A percentile compares a stretch with the other conserved stretches of the same genome.
Evolutionary conservation across 2,329 filamentous ascomycete species (phyloP).

Genomic region (Neonectria sp.): DNA sequence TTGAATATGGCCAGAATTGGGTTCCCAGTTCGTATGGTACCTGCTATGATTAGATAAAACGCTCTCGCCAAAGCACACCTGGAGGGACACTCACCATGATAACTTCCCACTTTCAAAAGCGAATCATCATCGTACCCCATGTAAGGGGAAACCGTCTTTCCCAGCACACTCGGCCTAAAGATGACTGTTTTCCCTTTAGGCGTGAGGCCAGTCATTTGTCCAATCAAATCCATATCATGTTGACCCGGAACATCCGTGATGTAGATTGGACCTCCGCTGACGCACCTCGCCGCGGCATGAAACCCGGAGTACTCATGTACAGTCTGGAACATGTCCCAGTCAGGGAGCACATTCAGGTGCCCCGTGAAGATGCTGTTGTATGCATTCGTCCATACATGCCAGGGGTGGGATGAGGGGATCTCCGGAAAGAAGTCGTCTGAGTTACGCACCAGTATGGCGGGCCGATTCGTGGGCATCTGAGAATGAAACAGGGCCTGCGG

Average conservation of each 20-base stretch:
- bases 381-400: slow-evolving; percentile 96
- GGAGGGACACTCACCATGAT: slow-evolving; percentile 72
- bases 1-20: slow-evolving; percentile 91
- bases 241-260: slow-evolving; percentile 92
- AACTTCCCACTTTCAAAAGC: slow-evolving; percentile 84
- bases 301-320: slow-evolving; percentile 80
- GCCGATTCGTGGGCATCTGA: slow-evolving; percentile 83
- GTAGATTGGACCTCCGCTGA: slow-evolving; percentile 93
- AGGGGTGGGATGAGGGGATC: slow-evolving; percentile 84
- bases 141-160: slow-evolving; percentile 82
- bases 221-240: slow-evolving; percentile 82
- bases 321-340: slow-evolving; percentile 83
- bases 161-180: slow-evolving; percentile 82
- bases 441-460: slow-evolving; percentile 83
- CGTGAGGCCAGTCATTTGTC: slow-evolving; percentile 85
- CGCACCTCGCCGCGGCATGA: slow-evolving; percentile 90
- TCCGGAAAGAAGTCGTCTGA: slow-evolving; percentile 95
- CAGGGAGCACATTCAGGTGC: slow-evolving; percentile 88
- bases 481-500: slow-evolving; percentile 90
- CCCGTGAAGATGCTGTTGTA: slow-evolving; percentile 88
- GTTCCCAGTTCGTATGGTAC: slow-evolving; percentile 75
- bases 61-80: neutral
- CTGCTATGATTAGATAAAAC: slow-evolving; percentile 45
- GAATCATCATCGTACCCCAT: slow-evolving; percentile 80
- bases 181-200: slow-evolving; percentile 82